phyloP scores from a whole-genome alignment of 129 eudicot genomes.

The Flaveria brownii region DNA sequence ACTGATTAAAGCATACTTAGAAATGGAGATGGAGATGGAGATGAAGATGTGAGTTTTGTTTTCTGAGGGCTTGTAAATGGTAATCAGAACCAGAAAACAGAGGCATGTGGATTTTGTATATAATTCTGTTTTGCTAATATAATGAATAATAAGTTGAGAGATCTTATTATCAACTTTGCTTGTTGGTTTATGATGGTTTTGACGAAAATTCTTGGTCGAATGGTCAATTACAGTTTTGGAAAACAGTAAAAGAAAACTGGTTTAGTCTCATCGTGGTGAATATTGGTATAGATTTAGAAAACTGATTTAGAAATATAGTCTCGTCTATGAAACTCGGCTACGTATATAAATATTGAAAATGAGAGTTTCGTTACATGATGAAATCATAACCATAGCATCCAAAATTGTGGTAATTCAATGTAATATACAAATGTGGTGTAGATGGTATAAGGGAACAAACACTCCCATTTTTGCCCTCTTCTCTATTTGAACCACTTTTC shows the following conservation, averaged over 20 bases:
- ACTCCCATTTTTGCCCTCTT: neutral
- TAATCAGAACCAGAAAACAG: slow-evolving; percentile 16
- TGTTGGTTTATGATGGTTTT: neutral
- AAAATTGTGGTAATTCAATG: slow-evolving; percentile 36
- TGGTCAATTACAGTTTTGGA: no score
- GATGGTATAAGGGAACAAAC: slow-evolving; percentile 19
- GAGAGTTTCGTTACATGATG: slow-evolving; percentile 12
- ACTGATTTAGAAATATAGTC: no score
- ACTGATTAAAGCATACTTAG: slow-evolving; percentile 21
- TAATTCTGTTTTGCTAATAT: slow-evolving; percentile 14
- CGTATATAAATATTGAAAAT: neutral
- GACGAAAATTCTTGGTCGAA: no score
- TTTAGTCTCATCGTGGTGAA: no score
- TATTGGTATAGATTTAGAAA: no score
- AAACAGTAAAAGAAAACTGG: no score
- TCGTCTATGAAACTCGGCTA: neutral
- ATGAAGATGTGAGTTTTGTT: neutral
- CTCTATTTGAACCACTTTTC: neutral
- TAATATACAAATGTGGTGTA: slow-evolving; percentile 33
- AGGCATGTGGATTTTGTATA: slow-evolving; percentile 14
- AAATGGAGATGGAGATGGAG: slow-evolving; percentile 15
- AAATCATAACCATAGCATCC: slow-evolving; percentile 12
- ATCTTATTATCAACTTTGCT: neutral
- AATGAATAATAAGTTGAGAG: neutral
- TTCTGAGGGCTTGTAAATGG: slow-evolving; percentile 20